Conservation (phyloP, 768 basidiomycete species). For the Tylopilus rubrobrunneus region DNA sequence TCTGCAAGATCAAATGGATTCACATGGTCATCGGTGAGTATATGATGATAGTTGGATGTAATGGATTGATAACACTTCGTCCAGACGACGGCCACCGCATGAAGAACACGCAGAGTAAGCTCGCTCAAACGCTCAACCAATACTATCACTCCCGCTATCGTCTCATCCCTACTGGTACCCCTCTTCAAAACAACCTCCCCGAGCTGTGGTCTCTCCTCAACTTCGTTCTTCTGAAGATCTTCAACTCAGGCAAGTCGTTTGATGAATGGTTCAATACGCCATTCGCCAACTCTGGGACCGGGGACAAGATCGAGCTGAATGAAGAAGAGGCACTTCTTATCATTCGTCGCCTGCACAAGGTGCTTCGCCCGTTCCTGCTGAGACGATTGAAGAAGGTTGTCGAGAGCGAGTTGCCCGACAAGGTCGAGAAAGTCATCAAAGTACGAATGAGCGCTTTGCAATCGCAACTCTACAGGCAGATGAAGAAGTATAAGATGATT, state of each 20-base stretch:
- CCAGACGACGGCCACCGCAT: constrained; percentile 94
- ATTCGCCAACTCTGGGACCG: constrained; percentile 96
- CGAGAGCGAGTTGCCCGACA: constrained; percentile 92
- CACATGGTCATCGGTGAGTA: constrained; percentile 91
- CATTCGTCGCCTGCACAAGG: constrained; percentile 94
- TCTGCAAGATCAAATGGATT: constrained; percentile 91
- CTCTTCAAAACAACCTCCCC: constrained; percentile 94
- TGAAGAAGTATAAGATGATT: constrained; percentile 98
- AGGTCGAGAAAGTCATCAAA: constrained; percentile 98
- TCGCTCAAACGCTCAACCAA: constrained; percentile 84
- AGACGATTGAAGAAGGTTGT: constrained; percentile 95
- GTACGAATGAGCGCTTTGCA: constrained; percentile 92
- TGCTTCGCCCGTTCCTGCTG: constrained; percentile 90
- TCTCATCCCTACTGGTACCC: constrained; percentile 93
- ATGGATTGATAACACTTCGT: constrained; percentile 1
- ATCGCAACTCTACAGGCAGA: constrained; percentile 90
- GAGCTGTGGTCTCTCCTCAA: constrained; percentile 95
- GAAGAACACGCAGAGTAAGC: constrained; percentile 93
- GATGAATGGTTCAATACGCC: constrained; percentile 99
- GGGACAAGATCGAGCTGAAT: constrained; percentile 97
- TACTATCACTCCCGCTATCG: constrained; percentile 92
- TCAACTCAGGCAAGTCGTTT: constrained; percentile 99
- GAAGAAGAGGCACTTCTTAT: constrained; percentile 99
- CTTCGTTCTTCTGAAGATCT: constrained; percentile 91
- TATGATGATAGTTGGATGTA: background rate